These are phyloP conservation scores for Diatrype stigma DNA, from an alignment of 2,329 filamentous ascomycete genomes.

Conservation along the genomic window DNA sequence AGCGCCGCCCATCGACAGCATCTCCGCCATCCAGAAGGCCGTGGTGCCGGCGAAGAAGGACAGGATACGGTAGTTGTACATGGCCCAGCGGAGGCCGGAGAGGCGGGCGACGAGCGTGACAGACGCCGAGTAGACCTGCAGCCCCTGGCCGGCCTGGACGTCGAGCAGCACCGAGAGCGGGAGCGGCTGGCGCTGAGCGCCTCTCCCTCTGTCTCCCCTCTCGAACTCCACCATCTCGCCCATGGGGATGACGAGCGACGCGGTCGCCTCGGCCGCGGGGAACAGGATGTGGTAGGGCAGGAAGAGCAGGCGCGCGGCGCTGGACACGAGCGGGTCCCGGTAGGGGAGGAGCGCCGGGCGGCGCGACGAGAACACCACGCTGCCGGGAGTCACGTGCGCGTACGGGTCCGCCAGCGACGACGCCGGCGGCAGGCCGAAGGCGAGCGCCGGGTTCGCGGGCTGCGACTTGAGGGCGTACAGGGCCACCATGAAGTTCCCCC, in stretches of 20 bases:
- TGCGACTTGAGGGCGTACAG: constrained; percentile 60
- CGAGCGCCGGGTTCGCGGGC: constrained; percentile 27
- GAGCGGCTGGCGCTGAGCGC: constrained; percentile 30
- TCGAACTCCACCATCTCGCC: constrained; percentile 68
- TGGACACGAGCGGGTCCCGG: constrained; percentile 63
- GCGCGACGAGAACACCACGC: constrained; percentile 59
- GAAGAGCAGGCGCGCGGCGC: constrained; percentile 55
- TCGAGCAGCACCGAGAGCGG: constrained; percentile 54
- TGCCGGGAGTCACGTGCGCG: constrained; percentile 32
- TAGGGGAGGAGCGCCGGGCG: constrained; percentile 80
- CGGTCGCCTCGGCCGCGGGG: constrained; percentile 56
- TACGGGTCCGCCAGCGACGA: constrained; percentile 21
- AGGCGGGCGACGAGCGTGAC: constrained; percentile 72
- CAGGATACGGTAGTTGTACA: constrained; percentile 76
- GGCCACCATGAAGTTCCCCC: constrained; percentile 94
- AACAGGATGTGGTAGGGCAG: constrained; percentile 68
- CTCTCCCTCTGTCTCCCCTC: constrained; percentile 13
- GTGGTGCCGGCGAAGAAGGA: constrained; percentile 65
- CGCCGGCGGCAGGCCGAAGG: constrained; percentile 16
- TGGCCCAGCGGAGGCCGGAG: constrained; percentile 72
- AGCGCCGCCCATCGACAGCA: constrained; percentile 60
- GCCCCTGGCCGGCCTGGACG: constrained; percentile 60
- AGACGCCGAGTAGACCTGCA: constrained; percentile 72
- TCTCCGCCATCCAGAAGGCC: constrained; percentile 73
- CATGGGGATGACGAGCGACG: constrained; percentile 62